These are phyloP conservation scores for Pseudogymnoascus sp. DNA, from an alignment of 2,329 filamentous ascomycete species.

Conservation along the genomic window DNA sequence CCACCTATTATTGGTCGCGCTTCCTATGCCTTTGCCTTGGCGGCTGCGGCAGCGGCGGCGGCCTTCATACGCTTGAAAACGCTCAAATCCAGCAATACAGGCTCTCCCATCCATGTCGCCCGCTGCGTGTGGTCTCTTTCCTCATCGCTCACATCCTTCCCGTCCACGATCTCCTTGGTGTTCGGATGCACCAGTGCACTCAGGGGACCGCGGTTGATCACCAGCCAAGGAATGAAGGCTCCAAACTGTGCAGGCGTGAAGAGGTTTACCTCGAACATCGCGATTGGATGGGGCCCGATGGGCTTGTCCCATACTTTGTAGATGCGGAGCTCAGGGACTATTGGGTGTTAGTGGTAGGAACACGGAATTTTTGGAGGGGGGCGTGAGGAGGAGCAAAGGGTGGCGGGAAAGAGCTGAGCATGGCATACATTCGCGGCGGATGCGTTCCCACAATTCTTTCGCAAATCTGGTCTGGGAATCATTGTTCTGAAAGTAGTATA, in stretches of 20 bases:
- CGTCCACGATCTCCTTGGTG: slow-evolving; percentile 44
- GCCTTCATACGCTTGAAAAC: slow-evolving; percentile 34
- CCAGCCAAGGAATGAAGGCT: slow-evolving; percentile 79
- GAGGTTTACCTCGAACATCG: slow-evolving; percentile 90
- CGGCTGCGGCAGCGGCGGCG: background rate
- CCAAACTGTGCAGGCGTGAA: slow-evolving; percentile 84
- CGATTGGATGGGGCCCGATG: slow-evolving; percentile 72
- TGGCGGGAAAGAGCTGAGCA: background rate
- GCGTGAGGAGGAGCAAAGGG: background rate
- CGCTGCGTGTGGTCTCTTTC: slow-evolving; percentile 32
- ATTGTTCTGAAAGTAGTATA: slow-evolving; percentile 70
- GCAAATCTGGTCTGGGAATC: slow-evolving; percentile 60
- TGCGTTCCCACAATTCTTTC: slow-evolving; percentile 65
- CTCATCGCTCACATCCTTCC: slow-evolving; percentile 22
- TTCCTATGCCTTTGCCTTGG: background rate
- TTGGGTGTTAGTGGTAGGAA: background rate
- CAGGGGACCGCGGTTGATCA: slow-evolving; percentile 72
- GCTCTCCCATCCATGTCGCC: slow-evolving; percentile 69
- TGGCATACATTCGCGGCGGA: slow-evolving; percentile 67
- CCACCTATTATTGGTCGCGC: background rate
- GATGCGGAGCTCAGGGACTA: slow-evolving; percentile 78
- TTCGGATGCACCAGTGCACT: slow-evolving; percentile 80
- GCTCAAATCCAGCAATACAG: slow-evolving; percentile 51
- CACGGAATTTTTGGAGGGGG: background rate
- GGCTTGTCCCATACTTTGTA: slow-evolving; percentile 72